Conservation (phyloP, 495 filamentous ascomycete genomes). For the Pyrenula aspistea region DNA sequence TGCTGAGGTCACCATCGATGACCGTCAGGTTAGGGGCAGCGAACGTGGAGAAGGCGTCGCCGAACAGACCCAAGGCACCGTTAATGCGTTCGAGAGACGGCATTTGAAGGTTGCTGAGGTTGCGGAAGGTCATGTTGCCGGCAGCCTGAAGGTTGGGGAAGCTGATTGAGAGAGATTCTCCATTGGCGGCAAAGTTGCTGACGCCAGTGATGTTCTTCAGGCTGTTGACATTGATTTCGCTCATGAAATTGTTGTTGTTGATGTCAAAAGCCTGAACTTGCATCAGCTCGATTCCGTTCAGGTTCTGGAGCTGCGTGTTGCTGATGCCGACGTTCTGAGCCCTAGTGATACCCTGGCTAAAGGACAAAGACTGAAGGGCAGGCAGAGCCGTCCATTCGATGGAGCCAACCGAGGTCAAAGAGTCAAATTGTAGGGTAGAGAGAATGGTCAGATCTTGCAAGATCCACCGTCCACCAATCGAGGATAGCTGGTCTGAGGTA, state of each 20-base stretch:
- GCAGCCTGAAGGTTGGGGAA: conserved; percentile 71
- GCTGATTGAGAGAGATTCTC: conserved; percentile 46
- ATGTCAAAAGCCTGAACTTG: conserved; percentile 52
- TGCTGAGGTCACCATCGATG: conserved; percentile 57
- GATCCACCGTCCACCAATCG: conserved; percentile 50
- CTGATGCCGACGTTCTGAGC: conserved; percentile 57
- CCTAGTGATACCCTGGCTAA: conserved; percentile 49
- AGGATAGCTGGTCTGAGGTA: conserved; percentile 30
- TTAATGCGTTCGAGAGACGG: conserved; percentile 70
- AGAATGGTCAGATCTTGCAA: conserved; percentile 56
- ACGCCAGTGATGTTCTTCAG: conserved; percentile 52
- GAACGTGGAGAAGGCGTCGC: conserved; percentile 59
- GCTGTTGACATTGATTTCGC: conserved; percentile 54
- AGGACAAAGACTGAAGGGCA: conserved; percentile 51
- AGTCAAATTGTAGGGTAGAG: conserved; percentile 45
- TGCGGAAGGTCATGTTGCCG: conserved; percentile 77
- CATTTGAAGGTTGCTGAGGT: conserved; percentile 59
- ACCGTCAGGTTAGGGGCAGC: conserved; percentile 67
- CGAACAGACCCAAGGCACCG: conserved; percentile 72
- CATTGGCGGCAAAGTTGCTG: conserved; percentile 48
- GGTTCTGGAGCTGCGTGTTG: conserved; percentile 65
- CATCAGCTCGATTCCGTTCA: conserved; percentile 68
- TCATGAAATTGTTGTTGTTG: conserved; percentile 68
- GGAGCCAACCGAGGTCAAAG: conserved; percentile 46
- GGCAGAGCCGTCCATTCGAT: conserved; percentile 68